Conservation (phyloP, 306 rosid genomes). For the Malus fusca region DNA sequence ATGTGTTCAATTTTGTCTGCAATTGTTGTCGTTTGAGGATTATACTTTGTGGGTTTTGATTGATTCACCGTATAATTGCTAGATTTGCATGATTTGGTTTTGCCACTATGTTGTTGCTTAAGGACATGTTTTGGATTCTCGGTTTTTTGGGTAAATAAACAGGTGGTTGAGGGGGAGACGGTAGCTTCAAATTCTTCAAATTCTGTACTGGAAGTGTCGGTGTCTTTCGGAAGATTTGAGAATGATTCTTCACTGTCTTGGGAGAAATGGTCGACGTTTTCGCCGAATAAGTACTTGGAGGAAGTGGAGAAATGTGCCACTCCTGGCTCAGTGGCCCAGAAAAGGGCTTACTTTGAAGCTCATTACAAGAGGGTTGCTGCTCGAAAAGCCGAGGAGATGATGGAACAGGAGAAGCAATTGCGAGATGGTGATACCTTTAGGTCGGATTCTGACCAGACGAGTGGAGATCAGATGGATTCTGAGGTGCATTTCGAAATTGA, state of each 20-base stretch:
- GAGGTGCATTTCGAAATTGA: conserved; percentile 26
- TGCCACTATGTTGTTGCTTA: conserved; percentile 25
- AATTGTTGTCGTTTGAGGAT: not conserved
- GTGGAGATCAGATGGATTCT: conserved; percentile 35
- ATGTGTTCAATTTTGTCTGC: not conserved
- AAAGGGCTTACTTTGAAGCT: conserved; percentile 91
- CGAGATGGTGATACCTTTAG: conserved; percentile 27
- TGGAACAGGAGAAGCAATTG: conserved; percentile 54
- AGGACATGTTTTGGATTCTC: conserved; percentile 25
- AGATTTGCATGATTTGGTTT: conserved; percentile 12
- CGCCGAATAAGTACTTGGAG: conserved; percentile 87
- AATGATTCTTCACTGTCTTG: conserved; percentile 81
- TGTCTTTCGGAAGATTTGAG: conserved; percentile 92
- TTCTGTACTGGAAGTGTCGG: conserved; percentile 68
- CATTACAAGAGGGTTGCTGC: conserved; percentile 97
- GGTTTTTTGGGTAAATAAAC: conserved; percentile 15
- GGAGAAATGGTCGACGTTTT: conserved; percentile 97
- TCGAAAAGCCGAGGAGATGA: conserved; percentile 64
- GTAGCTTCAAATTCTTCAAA: conserved; percentile 43
- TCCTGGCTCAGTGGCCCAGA: conserved; percentile 95
- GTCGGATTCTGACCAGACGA: conserved; percentile 33
- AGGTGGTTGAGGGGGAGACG: conserved; percentile 80
- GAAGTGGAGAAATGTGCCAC: conserved; percentile 96
- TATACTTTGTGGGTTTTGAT: not conserved
- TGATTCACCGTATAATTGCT: conserved; percentile 8